Conservation (phyloP, 1,284 basidiomycete species). For the Cystobasidiaceae sp. region DNA sequence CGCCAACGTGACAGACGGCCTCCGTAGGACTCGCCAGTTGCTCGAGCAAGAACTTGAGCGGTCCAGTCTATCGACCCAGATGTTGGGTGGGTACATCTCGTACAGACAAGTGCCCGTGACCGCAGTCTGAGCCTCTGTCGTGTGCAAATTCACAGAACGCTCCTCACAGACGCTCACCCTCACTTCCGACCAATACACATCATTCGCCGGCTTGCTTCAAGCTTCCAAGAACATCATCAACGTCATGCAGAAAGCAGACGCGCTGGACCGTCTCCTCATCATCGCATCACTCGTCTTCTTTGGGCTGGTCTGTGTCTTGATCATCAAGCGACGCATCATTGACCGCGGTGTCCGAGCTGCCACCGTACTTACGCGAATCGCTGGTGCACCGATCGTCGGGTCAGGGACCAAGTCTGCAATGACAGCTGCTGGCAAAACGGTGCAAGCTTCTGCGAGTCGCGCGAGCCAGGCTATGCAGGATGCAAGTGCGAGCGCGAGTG, state of each 20-base stretch:
- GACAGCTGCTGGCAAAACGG: neutral
- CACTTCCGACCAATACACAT: slow-evolving; percentile 72
- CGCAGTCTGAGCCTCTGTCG: neutral
- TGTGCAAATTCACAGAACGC: slow-evolving; percentile 54
- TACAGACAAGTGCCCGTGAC: neutral
- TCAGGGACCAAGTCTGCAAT: neutral
- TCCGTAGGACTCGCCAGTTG: slow-evolving; percentile 72
- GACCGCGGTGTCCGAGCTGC: slow-evolving; percentile 50
- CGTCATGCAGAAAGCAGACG: slow-evolving; percentile 78
- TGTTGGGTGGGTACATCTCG: slow-evolving; percentile 60
- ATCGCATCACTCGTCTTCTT: slow-evolving; percentile 73
- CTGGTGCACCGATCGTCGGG: neutral
- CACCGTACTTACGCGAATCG: neutral
- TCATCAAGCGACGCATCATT: slow-evolving; percentile 76
- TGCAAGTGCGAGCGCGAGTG: too few relatives aligned
- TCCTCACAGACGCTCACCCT: slow-evolving; percentile 70
- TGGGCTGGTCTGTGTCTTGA: slow-evolving; percentile 71
- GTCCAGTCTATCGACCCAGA: slow-evolving; percentile 75
- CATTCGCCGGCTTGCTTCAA: slow-evolving; percentile 64
- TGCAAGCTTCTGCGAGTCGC: too few relatives aligned
- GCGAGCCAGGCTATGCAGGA: too few relatives aligned
- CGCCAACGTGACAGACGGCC: slow-evolving; percentile 75
- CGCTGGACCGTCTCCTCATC: slow-evolving; percentile 82
- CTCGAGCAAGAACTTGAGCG: slow-evolving; percentile 88
- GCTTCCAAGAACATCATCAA: slow-evolving; percentile 77